Conservation (phyloP, 139 green algal genomes). For the Chlorella sorokiniana region DNA sequence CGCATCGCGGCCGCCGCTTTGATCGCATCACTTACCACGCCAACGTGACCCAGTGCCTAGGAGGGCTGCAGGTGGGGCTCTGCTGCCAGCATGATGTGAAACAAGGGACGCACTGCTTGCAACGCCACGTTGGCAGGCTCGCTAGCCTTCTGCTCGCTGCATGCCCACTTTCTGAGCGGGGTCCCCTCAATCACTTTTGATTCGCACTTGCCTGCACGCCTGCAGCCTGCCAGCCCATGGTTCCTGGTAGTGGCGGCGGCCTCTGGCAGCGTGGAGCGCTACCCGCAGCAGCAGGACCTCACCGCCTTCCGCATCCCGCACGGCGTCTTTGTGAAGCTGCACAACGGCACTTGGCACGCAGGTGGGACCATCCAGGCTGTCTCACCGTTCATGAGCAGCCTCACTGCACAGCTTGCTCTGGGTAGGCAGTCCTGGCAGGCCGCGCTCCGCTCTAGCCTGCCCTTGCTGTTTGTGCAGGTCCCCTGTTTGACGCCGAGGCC, state of each 20-base stretch:
- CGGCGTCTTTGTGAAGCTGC: conserved; percentile 56
- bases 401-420: background rate
- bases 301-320: conserved; percentile 57
- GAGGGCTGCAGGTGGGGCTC: conserved; percentile 32
- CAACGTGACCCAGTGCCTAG: conserved; percentile 79
- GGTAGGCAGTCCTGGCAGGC: background rate
- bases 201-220: background rate
- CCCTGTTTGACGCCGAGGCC: conserved; percentile 63
- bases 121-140: no score
- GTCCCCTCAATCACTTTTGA: background rate
- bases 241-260: background rate
- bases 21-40: conserved; percentile 91
- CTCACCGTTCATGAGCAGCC: background rate
- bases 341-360: conserved; percentile 80
- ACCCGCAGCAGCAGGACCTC: conserved; percentile 42
- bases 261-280: background rate
- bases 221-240: conserved; percentile 27
- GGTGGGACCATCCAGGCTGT: background rate
- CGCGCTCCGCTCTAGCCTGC: background rate
- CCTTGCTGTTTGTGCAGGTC: conserved; percentile 44
- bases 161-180: background rate
- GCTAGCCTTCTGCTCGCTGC: no score
- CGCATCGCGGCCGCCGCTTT: conserved; percentile 68
- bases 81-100: background rate
- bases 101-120: no score